These are phyloP conservation scores for Sarcomyxa edulis DNA, from an alignment of 768 basidiomycete genomes.

Conservation along the genomic window DNA sequence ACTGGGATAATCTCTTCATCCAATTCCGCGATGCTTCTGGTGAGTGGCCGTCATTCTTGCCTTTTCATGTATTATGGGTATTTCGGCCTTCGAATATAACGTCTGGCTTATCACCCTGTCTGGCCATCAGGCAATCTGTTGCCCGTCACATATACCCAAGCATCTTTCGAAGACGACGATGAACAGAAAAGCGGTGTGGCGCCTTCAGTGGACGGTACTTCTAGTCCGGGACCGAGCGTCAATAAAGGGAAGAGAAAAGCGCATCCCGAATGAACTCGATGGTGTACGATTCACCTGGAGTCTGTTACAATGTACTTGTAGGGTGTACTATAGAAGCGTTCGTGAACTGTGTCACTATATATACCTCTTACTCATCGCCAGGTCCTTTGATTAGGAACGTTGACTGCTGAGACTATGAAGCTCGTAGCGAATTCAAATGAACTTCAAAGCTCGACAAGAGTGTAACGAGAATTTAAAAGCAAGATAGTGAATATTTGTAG, in stretches of 20 bases:
- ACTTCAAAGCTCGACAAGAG: no score
- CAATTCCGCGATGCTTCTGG: conserved; percentile 62
- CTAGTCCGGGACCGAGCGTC: no score
- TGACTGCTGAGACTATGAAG: no score
- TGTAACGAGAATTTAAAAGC: no score
- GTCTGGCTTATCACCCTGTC: conserved; percentile 3
- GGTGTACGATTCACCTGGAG: no score
- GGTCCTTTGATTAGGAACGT: no score
- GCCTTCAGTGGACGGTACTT: conserved; percentile 18
- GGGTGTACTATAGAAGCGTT: no score
- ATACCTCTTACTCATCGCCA: no score
- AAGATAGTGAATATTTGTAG: no score
- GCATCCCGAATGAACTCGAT: conserved; percentile 16
- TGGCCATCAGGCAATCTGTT: conserved; percentile 43
- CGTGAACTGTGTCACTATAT: no score
- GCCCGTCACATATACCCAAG: conserved; percentile 55
- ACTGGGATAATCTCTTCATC: conserved; percentile 67
- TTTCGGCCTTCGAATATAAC: conserved; percentile 12
- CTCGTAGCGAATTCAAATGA: no score
- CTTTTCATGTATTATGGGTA: conserved; percentile 9
- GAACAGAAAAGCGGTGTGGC: conserved; percentile 31
- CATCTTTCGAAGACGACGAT: conserved; percentile 58
- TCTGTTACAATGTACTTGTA: no score
- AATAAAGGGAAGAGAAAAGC: conserved; percentile 68
- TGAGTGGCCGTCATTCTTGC: conserved; percentile 32